Evolutionary conservation across 2,329 filamentous ascomycete genomes (phyloP).

Genomic region (Fragosphaeria purpurea): DNA sequence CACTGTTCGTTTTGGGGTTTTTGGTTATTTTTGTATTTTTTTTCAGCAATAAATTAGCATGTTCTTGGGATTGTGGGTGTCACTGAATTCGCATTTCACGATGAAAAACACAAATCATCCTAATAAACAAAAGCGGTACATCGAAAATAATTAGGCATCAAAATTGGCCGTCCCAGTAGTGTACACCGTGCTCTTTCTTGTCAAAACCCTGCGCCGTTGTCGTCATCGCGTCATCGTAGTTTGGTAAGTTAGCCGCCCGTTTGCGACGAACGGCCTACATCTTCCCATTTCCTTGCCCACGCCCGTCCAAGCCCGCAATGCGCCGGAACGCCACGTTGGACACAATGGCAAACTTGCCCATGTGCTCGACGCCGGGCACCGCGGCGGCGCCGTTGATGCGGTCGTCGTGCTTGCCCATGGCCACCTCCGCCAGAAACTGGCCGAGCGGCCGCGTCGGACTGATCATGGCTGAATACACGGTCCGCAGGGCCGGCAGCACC

Average conservation of each 20-base stretch:
- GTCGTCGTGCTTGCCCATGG: constrained; percentile 29
- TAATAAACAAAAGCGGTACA: no score
- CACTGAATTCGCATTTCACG: no score
- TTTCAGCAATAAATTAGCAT: not conserved
- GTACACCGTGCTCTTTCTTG: no score
- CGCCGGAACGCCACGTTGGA: constrained; percentile 10
- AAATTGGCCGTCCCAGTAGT: no score
- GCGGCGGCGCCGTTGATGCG: constrained; percentile 8
- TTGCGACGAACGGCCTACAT: no score
- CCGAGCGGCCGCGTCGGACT: constrained; percentile 37
- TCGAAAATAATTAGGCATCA: no score
- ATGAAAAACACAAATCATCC: no score
- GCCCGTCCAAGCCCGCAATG: constrained; percentile 1
- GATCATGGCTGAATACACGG: constrained; percentile 14
- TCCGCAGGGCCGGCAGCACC: constrained; percentile 19
- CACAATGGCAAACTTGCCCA: constrained; percentile 4
- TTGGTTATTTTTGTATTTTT: not conserved
- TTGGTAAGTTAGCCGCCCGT: no score
- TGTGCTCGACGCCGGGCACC: constrained; percentile 20
- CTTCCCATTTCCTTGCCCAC: no score
- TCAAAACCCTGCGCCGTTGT: no score
- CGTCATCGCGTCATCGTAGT: no score
- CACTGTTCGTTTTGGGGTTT: not conserved
- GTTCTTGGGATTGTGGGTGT: no score
- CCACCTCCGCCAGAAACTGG: constrained; percentile 33